A percentile compares a stretch with the other conserved stretches of the same genome.
These are phyloP conservation scores for Xylariomycetidae sp. DNA, from an alignment of 2,329 filamentous ascomycete species.

Conservation along the genomic window DNA sequence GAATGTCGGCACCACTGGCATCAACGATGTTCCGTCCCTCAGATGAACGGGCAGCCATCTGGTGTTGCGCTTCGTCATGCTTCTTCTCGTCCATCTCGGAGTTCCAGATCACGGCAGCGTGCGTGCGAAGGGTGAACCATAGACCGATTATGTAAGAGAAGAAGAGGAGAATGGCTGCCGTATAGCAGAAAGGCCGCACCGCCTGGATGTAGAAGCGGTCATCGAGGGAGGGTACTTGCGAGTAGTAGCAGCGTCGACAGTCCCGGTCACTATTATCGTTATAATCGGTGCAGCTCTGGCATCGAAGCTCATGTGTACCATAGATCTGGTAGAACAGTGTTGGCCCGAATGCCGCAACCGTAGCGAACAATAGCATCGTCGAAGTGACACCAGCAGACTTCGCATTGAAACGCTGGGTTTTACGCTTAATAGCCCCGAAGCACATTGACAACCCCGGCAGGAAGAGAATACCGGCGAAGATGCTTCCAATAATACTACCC, in stretches of 20 bases:
- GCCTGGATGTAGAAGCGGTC: slow-evolving; percentile 88
- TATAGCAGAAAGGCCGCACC: slow-evolving; percentile 89
- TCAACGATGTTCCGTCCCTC: slow-evolving; percentile 38
- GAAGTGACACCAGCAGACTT: slow-evolving; percentile 94
- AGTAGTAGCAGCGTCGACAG: slow-evolving; percentile 91
- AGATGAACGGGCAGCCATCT: slow-evolving; percentile 26
- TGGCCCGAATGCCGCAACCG: slow-evolving; percentile 91
- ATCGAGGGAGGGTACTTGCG: slow-evolving; percentile 75
- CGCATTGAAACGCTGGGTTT: slow-evolving; percentile 97
- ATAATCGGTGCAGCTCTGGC: slow-evolving; percentile 58
- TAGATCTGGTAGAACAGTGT: slow-evolving; percentile 99
- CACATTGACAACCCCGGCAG: slow-evolving; percentile 96
- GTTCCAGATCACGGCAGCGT: slow-evolving; percentile 96
- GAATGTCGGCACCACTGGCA: slow-evolving; percentile 61
- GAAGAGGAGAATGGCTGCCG: slow-evolving; percentile 80
- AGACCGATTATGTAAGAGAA: slow-evolving; percentile 90
- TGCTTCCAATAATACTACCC: slow-evolving; percentile 94
- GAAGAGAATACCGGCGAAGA: slow-evolving; percentile 94
- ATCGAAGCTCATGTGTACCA: slow-evolving; percentile 93
- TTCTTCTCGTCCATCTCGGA: slow-evolving; percentile 76
- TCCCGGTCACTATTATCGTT: slow-evolving; percentile 53
- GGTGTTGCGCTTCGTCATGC: slow-evolving; percentile 48
- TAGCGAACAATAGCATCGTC: slow-evolving; percentile 94
- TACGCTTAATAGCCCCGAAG: slow-evolving; percentile 94
- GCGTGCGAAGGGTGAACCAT: slow-evolving; percentile 91